phyloP scores from a whole-genome alignment of 2,329 filamentous ascomycete genomes.

The Sporothrix luriei region DNA sequence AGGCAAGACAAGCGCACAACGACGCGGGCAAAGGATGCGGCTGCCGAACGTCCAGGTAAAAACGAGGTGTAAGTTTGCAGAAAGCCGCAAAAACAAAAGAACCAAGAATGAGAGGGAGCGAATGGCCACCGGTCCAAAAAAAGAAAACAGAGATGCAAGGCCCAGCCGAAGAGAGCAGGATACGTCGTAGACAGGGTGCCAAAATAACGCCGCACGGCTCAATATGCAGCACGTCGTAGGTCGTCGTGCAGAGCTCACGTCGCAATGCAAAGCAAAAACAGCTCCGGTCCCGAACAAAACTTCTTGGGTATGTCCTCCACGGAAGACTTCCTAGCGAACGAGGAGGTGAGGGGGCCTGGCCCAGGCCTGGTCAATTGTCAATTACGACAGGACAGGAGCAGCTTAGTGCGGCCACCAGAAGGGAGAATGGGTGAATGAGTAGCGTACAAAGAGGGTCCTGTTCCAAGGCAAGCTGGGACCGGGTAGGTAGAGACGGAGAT shows the following conservation, averaged over 20 bases:
- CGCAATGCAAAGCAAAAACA: not conserved
- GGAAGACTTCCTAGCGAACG: no score
- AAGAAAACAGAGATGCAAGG: slow-evolving; percentile 3
- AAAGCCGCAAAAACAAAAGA: not conserved
- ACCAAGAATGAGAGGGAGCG: not conserved
- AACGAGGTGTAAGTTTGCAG: not conserved
- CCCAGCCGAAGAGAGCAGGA: not conserved
- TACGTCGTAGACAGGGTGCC: not conserved
- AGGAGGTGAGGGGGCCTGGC: not conserved
- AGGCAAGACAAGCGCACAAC: not conserved
- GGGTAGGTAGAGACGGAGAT: not conserved
- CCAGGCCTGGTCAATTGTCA: slow-evolving; percentile 24
- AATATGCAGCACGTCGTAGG: not conserved
- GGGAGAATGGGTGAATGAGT: not conserved
- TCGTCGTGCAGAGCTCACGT: slow-evolving; percentile 13
- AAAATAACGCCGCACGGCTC: not conserved
- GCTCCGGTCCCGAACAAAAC: not conserved
- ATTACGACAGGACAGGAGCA: slow-evolving; percentile 12
- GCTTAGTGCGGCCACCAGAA: slow-evolving; percentile 9
- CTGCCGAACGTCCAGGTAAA: not conserved
- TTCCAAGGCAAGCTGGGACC: not conserved
- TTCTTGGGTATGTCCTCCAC: not conserved
- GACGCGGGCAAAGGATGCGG: not conserved
- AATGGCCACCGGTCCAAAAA: not conserved
- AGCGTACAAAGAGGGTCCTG: slow-evolving; percentile 25